Conservation (phyloP, 345 rosid genomes). For the Ceriops tagal region DNA sequence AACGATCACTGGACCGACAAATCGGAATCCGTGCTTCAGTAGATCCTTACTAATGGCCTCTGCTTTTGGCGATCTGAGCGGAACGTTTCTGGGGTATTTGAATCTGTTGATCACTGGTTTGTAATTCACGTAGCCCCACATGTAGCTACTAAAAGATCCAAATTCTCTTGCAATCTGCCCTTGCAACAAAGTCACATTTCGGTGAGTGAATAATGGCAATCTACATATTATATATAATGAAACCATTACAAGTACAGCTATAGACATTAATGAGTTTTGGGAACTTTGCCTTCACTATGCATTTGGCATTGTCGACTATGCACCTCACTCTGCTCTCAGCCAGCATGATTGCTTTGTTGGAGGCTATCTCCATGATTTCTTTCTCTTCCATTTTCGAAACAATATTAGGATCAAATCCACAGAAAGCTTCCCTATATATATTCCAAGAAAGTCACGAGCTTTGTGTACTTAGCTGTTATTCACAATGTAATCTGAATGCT, state of each 20-base stretch:
- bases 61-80: constrained; percentile 79
- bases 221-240: too few species aligned
- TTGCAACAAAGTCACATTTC: too few species aligned
- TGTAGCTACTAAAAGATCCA: constrained; percentile 81
- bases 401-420: constrained; percentile 63
- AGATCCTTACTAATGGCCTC: constrained; percentile 80
- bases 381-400: constrained; percentile 88
- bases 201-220: too few species aligned
- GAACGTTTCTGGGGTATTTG: constrained; percentile 79
- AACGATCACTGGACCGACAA: constrained; percentile 91
- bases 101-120: constrained; percentile 66
- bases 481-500: too few species aligned
- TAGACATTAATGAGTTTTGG: neutral
- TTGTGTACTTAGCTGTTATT: too few species aligned
- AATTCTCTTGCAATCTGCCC: constrained; percentile 60
- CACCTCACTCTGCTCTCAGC: constrained; percentile 80
- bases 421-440: constrained; percentile 60
- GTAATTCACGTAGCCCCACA: constrained; percentile 83
- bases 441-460: too few species aligned
- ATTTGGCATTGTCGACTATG: constrained; percentile 85
- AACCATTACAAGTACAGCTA: neutral
- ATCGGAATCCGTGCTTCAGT: constrained; percentile 72
- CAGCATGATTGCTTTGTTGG: constrained; percentile 68
- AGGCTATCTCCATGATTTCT: constrained; percentile 64
- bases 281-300: constrained; percentile 69